Evolutionary conservation across 768 basidiomycete genomes (phyloP).

Genomic region (Psilocybe subaeruginosa): DNA sequence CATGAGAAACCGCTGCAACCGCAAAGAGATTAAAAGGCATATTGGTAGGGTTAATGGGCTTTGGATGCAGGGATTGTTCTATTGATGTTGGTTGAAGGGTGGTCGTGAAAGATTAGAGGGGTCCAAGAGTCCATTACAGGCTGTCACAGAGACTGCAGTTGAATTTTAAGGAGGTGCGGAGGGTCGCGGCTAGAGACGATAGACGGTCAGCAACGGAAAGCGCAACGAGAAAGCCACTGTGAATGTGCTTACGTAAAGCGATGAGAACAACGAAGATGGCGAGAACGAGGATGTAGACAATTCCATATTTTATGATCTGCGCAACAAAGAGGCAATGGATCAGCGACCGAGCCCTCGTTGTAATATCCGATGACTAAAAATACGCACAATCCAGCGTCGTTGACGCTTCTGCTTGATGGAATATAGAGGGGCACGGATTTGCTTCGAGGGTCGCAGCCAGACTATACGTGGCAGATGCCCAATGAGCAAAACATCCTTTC

Average conservation of each 20-base stretch:
- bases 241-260: slow-evolving; percentile 63
- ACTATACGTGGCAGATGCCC: slow-evolving; percentile 44
- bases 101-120: slow-evolving; percentile 34
- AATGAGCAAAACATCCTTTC: slow-evolving; percentile 20
- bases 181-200: slow-evolving; percentile 51
- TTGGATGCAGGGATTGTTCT: neutral
- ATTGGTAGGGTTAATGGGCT: slow-evolving; percentile 20
- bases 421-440: slow-evolving; percentile 91
- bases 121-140: slow-evolving; percentile 49
- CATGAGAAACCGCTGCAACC: slow-evolving; percentile 38
- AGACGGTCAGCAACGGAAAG: slow-evolving; percentile 7
- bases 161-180: slow-evolving; percentile 62
- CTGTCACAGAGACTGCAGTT: slow-evolving; percentile 70
- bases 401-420: slow-evolving; percentile 88
- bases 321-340: slow-evolving; percentile 10
- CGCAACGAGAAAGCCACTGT: slow-evolving; percentile 4
- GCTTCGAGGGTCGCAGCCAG: slow-evolving; percentile 94
- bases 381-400: slow-evolving; percentile 84
- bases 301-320: slow-evolving; percentile 85
- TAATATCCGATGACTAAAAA: slow-evolving; percentile 1
- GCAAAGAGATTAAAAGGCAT: slow-evolving; percentile 30
- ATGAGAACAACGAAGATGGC: slow-evolving; percentile 77
- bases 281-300: slow-evolving; percentile 72
- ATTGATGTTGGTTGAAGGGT: slow-evolving; percentile 24
- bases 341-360: neutral